These are phyloP conservation scores for Colletotrichum sp. DNA, from an alignment of 2,329 filamentous ascomycete species.

Conservation along the genomic window DNA sequence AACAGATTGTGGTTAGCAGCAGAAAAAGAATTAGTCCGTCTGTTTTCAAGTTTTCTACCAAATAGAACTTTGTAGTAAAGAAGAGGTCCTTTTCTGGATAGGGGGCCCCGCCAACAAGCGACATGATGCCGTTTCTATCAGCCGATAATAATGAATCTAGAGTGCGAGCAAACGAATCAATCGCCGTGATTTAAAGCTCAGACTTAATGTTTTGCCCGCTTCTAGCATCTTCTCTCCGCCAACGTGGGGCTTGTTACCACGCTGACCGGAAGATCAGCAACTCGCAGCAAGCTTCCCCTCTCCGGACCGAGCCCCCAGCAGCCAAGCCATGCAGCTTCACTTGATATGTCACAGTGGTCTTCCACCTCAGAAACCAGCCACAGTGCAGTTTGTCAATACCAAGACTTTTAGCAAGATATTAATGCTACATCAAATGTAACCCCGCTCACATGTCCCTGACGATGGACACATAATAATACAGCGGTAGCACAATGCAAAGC, in stretches of 20 bases:
- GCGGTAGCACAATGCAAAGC: not conserved
- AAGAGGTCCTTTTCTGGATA: not conserved
- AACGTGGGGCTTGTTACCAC: not conserved
- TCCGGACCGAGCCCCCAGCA: not conserved
- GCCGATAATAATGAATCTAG: not conserved
- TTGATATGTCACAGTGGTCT: not conserved
- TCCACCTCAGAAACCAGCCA: not conserved
- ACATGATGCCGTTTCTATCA: not conserved
- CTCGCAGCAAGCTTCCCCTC: not conserved
- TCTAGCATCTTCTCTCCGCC: not conserved
- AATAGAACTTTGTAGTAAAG: not conserved
- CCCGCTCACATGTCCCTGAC: not conserved
- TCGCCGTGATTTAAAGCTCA: not conserved
- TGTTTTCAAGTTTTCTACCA: not conserved
- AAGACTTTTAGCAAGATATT: not conserved
- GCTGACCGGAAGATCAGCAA: not conserved
- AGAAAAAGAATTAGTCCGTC: not conserved
- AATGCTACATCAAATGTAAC: not conserved
- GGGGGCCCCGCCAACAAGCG: no score
- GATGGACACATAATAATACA: not conserved
- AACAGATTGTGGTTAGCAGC: not conserved
- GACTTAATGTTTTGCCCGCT: not conserved
- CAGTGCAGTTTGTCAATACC: not conserved
- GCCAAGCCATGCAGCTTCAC: not conserved
- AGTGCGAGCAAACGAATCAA: not conserved